Conservation (phyloP, 1,284 basidiomycete genomes). For the Sanguinoderma infundibulare region DNA sequence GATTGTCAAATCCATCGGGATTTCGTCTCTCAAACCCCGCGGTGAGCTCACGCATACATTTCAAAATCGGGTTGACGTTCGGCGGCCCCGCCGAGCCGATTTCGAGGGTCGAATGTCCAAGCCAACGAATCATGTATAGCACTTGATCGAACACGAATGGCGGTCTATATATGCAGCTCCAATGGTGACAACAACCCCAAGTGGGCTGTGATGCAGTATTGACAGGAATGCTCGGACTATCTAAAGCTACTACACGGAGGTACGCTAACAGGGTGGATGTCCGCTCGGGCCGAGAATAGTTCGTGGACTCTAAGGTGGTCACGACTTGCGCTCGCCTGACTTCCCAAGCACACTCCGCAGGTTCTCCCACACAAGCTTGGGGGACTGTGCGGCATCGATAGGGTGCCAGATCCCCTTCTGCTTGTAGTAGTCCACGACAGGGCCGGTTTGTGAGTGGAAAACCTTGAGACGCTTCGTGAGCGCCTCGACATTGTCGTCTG, state of each 20-base stretch:
- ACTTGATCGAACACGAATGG: background rate
- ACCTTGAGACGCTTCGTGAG: conserved; percentile 86
- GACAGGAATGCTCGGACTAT: conserved; percentile 10
- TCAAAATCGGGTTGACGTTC: background rate
- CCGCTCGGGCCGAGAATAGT: conserved; percentile 19
- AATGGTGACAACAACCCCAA: background rate
- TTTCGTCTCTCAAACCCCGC: background rate
- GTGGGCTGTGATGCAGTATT: background rate
- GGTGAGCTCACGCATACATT: background rate
- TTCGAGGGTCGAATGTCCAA: background rate
- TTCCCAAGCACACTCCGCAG: conserved; percentile 64
- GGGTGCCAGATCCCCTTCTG: conserved; percentile 87
- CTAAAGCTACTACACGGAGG: conserved; percentile 20
- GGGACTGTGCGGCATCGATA: conserved; percentile 93
- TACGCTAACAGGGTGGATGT: conserved; percentile 17
- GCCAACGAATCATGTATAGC: too few species aligned
- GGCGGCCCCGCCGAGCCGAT: background rate
- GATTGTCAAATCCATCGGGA: background rate
- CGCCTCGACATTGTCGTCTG: conserved; percentile 94
- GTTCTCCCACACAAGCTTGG: conserved; percentile 90
- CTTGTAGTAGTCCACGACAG: conserved; percentile 98
- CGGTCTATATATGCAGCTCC: background rate
- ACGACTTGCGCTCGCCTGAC: conserved; percentile 26
- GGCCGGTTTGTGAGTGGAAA: conserved; percentile 93
- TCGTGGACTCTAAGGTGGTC: conserved; percentile 12